Conservation (phyloP, 257 asterid species). For the Perilla frutescens region DNA sequence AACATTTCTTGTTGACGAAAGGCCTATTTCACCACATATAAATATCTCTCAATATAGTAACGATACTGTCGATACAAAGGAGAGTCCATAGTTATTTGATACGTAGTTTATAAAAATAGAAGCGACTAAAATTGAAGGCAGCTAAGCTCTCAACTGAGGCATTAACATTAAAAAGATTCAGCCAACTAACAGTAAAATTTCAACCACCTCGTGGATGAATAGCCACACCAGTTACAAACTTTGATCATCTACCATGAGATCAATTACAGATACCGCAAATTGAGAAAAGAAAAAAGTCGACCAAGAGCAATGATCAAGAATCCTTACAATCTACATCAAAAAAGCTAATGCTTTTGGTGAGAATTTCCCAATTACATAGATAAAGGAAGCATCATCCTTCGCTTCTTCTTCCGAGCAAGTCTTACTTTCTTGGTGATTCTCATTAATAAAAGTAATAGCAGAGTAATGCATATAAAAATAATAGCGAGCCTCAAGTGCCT, state of each 20-base stretch:
- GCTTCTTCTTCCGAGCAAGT: slow-evolving; percentile 72
- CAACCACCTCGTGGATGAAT: neutral
- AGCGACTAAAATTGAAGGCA: neutral
- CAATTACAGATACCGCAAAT: slow-evolving; percentile 35
- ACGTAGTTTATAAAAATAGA: neutral
- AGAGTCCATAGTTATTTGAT: neutral
- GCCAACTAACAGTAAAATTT: neutral
- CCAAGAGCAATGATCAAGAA: slow-evolving; percentile 36
- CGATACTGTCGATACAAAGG: no score
- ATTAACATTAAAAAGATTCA: neutral
- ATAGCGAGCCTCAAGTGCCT: slow-evolving; percentile 65
- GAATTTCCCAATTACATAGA: slow-evolving; percentile 57
- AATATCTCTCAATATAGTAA: no score
- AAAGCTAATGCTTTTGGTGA: slow-evolving; percentile 20
- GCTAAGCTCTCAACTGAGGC: neutral
- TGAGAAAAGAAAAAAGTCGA: slow-evolving; percentile 23
- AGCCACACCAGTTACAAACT: slow-evolving; percentile 38
- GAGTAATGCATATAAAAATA: slow-evolving; percentile 49
- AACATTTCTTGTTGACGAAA: no score
- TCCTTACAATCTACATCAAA: slow-evolving; percentile 48
- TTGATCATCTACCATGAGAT: slow-evolving; percentile 23
- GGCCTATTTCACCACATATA: no score
- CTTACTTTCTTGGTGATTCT: slow-evolving; percentile 67
- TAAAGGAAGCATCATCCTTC: slow-evolving; percentile 89
- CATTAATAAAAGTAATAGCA: slow-evolving; percentile 62